These are phyloP conservation scores for Musa acuminata DNA, from an alignment of 176 grass and related monocot species.

Conservation along the genomic window DNA sequence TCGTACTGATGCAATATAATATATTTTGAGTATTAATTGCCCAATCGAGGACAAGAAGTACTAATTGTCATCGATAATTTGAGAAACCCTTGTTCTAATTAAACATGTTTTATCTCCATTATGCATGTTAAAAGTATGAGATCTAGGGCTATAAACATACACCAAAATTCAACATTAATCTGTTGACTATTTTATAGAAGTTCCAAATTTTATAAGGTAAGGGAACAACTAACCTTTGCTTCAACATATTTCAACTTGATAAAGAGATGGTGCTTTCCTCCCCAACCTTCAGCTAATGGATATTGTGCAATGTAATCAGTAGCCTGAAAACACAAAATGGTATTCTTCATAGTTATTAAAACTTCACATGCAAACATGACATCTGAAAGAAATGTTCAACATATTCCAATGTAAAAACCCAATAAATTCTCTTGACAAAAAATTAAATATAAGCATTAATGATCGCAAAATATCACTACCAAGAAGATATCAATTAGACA, in stretches of 20 bases:
- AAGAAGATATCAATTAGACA: no score
- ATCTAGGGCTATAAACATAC: no score
- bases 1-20: no score
- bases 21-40: no score
- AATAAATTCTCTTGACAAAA: neutral
- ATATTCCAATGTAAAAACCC: neutral
- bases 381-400: neutral
- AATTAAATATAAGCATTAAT: neutral
- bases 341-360: neutral
- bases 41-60: no score
- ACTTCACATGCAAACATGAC: neutral
- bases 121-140: no score
- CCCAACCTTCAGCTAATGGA: conserved; percentile 18
- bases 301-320: neutral
- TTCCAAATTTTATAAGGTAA: neutral
- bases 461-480: no score
- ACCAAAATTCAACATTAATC: no score
- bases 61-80: no score
- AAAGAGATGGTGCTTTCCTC: conserved; percentile 13
- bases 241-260: conserved; percentile 23
- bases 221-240: conserved; percentile 12
- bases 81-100: no score
- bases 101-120: neutral
- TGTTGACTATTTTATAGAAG: neutral
- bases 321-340: conserved; percentile 11